phyloP scores from a whole-genome alignment of 345 rosid species.

The Populus davidiana region DNA sequence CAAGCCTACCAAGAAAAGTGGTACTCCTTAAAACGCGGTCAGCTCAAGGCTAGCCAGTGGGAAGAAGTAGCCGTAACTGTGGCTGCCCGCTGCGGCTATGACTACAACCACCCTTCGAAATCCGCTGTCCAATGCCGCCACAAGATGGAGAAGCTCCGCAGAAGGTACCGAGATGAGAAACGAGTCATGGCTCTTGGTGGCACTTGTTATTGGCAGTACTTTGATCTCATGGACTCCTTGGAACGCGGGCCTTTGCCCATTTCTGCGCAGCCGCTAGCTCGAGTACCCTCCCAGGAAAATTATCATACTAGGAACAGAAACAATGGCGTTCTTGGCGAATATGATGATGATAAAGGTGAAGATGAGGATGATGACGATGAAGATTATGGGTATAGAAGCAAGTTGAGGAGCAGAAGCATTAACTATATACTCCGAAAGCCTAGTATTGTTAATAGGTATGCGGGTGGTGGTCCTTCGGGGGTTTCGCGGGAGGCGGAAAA shows the following conservation, averaged over 20 bases:
- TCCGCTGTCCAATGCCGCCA: slow-evolving; percentile 70
- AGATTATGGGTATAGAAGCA: slow-evolving; percentile 31
- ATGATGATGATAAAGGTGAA: slow-evolving; percentile 2
- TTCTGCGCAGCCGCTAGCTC: slow-evolving; percentile 48
- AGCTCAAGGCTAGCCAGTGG: slow-evolving; percentile 68
- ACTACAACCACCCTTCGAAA: slow-evolving; percentile 35
- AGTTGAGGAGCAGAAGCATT: slow-evolving; percentile 49
- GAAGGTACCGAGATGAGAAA: slow-evolving; percentile 56
- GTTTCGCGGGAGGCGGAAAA: slow-evolving; percentile 20
- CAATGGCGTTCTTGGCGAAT: slow-evolving; percentile 9
- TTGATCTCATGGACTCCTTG: slow-evolving; percentile 63
- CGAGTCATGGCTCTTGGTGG: slow-evolving; percentile 33
- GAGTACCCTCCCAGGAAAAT: neutral
- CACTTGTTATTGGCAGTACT: slow-evolving; percentile 52
- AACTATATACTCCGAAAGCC: slow-evolving; percentile 58
- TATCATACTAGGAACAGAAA: neutral
- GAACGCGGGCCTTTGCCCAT: slow-evolving; percentile 62
- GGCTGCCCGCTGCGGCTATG: slow-evolving; percentile 62
- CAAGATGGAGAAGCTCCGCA: slow-evolving; percentile 86
- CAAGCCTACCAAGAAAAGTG: slow-evolving; percentile 65
- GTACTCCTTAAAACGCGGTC: slow-evolving; percentile 60
- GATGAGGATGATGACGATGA: slow-evolving; percentile 37
- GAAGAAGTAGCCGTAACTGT: slow-evolving; percentile 64
- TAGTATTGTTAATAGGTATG: slow-evolving; percentile 46
- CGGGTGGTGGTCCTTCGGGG: slow-evolving; percentile 29